These are phyloP conservation scores for Diaporthe nobilis DNA, from an alignment of 2,329 filamentous ascomycete genomes.

Conservation along the genomic window DNA sequence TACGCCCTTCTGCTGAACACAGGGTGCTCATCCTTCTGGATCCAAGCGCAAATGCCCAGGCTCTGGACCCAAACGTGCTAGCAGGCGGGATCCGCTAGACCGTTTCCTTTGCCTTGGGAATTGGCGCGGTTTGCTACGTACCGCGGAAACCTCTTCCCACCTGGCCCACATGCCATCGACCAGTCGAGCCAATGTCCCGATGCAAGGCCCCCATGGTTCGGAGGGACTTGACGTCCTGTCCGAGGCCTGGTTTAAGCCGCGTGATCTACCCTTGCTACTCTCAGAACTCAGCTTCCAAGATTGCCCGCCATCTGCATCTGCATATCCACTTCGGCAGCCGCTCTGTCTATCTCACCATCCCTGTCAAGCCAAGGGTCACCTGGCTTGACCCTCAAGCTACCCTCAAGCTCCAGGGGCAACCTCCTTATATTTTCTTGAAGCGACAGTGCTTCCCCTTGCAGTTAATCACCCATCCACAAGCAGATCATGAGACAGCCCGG, in stretches of 20 bases:
- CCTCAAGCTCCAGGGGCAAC: conserved; percentile 33
- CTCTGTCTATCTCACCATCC: conserved; percentile 37
- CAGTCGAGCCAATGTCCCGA: conserved; percentile 11
- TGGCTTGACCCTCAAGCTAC: conserved; percentile 27
- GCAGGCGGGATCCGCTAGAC: conserved; percentile 33
- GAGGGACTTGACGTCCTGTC: conserved; percentile 28
- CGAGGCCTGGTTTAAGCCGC: conserved; percentile 32
- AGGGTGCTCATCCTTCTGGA: conserved; percentile 35
- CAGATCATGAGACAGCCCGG: conserved; percentile 34
- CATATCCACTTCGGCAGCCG: conserved; percentile 38
- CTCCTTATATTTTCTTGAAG: conserved; percentile 34
- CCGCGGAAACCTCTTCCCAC: conserved; percentile 30
- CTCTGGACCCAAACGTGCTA: conserved; percentile 36
- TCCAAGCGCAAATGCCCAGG: conserved; percentile 37
- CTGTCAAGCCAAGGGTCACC: conserved; percentile 30
- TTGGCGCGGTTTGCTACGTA: conserved; percentile 28
- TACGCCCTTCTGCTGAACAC: conserved; percentile 15
- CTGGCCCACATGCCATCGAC: conserved; percentile 30
- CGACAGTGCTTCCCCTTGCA: conserved; percentile 34
- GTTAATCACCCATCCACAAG: conserved; percentile 32
- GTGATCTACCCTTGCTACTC: conserved; percentile 26
- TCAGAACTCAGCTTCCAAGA: conserved; percentile 33
- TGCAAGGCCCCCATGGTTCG: conserved; percentile 21
- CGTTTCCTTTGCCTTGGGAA: conserved; percentile 36
- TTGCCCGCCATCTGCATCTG: conserved; percentile 33